Evolutionary conservation across 148 eudicot species (phyloP).

Genomic region (Fagopyrum esculentum): DNA sequence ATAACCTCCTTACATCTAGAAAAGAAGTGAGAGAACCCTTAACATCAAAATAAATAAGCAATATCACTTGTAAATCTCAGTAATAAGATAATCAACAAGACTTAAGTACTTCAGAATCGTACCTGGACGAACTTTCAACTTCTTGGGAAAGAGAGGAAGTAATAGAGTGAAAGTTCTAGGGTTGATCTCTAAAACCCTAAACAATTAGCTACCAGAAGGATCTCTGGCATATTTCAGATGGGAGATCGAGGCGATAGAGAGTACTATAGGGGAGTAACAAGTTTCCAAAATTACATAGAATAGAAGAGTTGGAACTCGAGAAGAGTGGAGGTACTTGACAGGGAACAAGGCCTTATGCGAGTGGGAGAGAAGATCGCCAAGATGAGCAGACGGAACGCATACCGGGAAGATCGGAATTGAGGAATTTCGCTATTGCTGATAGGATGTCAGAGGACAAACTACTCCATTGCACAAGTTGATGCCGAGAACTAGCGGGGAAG

Average conservation of each 20-base stretch:
- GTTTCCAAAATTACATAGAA: neutral
- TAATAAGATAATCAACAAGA: conserved; percentile 3
- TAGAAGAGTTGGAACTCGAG: neutral
- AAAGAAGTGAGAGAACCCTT: no score
- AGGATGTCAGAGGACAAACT: conserved; percentile 12
- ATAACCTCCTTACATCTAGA: neutral
- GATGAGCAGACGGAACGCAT: conserved; percentile 19
- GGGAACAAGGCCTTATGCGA: conserved; percentile 5
- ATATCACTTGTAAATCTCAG: conserved; percentile 8
- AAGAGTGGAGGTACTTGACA: neutral
- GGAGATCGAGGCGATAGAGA: neutral
- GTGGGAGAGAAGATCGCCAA: conserved; percentile 15
- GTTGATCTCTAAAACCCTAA: neutral
- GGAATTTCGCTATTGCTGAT: neutral
- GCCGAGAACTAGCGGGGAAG: neutral
- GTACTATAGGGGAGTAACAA: neutral
- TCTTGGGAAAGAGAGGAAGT: neutral
- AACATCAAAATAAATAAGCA: no score
- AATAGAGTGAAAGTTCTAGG: conserved; percentile 13
- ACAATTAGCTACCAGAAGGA: neutral
- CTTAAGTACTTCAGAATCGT: neutral
- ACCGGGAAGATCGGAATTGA: conserved; percentile 15
- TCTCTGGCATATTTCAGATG: neutral
- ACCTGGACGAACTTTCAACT: neutral
- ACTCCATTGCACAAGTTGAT: conserved; percentile 6